Evolutionary conservation across 2,329 filamentous ascomycete species (phyloP).

Genomic region (Pyricularia sp.): DNA sequence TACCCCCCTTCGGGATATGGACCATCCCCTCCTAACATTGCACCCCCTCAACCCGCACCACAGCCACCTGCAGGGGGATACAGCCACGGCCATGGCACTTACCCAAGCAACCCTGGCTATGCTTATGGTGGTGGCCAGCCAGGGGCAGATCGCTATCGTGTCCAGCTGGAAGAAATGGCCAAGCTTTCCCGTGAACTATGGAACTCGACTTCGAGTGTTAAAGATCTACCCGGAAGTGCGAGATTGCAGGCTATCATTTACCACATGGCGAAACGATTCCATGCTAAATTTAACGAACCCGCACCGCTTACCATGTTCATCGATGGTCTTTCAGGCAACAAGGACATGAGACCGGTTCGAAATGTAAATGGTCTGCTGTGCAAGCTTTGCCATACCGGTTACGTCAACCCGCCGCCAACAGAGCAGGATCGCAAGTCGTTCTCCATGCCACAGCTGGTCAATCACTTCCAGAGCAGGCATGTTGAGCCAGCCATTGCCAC

Average conservation of each 20-base stretch:
- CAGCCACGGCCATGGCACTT: constrained; percentile 11
- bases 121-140: constrained; percentile 8
- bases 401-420: constrained; percentile 13
- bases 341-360: constrained; percentile 42
- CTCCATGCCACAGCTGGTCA: constrained; percentile 46
- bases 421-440: constrained; percentile 27
- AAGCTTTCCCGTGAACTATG: constrained; percentile 47
- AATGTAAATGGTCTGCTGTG: constrained; percentile 41
- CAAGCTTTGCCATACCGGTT: constrained; percentile 34
- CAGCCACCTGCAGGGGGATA: constrained; percentile 9
- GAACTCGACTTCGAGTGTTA: constrained; percentile 44
- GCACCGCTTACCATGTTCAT: constrained; percentile 46
- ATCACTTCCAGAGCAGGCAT: constrained; percentile 39
- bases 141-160: constrained; percentile 22
- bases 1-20: neutral
- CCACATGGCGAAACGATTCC: constrained; percentile 46
- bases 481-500: constrained; percentile 15
- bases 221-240: constrained; percentile 47
- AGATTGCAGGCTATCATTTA: constrained; percentile 52
- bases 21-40: neutral
- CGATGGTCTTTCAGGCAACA: constrained; percentile 42
- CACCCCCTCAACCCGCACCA: constrained; percentile 1
- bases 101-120: constrained; percentile 11
- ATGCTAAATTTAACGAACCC: constrained; percentile 40
- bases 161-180: constrained; percentile 38